Evolutionary conservation across 768 basidiomycete genomes (phyloP).

Genomic region (Roridomyces roridus): DNA sequence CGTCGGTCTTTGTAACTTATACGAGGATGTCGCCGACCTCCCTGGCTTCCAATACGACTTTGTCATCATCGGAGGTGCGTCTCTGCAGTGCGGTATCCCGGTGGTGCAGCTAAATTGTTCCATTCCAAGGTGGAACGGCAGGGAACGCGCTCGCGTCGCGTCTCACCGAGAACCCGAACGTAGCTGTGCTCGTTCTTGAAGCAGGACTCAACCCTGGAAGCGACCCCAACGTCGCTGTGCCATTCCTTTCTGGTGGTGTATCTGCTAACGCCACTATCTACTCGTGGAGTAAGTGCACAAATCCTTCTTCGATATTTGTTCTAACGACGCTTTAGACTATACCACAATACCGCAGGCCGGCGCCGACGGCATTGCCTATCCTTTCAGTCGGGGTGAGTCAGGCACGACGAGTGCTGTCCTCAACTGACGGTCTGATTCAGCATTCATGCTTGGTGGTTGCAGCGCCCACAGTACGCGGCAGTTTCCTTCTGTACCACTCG

Average conservation of each 20-base stretch:
- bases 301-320: no score
- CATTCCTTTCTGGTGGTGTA: background rate
- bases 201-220: background rate
- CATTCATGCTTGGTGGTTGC: slow-evolving; percentile 6
- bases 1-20: slow-evolving; percentile 2
- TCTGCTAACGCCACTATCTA: background rate
- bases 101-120: background rate
- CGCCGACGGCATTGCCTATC: background rate
- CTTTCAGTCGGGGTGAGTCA: background rate
- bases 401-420: no score
- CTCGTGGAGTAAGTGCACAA: slow-evolving; percentile 11
- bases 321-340: background rate
- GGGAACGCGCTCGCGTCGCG: background rate
- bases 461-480: slow-evolving; percentile 11
- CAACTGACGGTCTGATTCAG: background rate
- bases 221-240: background rate
- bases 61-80: slow-evolving; percentile 9
- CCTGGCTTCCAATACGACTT: slow-evolving; percentile 8
- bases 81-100: background rate
- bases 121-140: background rate
- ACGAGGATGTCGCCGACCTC: slow-evolving; percentile 7
- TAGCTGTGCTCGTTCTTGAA: slow-evolving; percentile 8
- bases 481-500: no score
- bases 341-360: no score
- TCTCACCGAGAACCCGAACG: background rate